phyloP scores from a whole-genome alignment of 768 basidiomycete genomes.

The Mycena haematopus region DNA sequence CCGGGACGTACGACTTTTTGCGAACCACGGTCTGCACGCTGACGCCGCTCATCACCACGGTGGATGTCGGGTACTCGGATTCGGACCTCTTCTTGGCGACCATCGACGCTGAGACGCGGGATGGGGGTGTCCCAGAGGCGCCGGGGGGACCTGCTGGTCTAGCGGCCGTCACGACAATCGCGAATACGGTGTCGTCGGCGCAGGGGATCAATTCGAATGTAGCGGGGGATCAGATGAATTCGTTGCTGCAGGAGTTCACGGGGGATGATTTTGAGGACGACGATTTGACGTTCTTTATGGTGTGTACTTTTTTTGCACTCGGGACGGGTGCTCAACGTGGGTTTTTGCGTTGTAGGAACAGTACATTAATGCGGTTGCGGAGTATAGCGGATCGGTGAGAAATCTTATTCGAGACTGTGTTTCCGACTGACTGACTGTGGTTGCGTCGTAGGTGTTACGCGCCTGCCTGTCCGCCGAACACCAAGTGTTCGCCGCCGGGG shows the following conservation, averaged over 20 bases:
- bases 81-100: not conserved
- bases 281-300: not conserved
- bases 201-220: not conserved
- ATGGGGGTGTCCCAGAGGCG: not conserved
- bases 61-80: constrained; percentile 1
- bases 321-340: no score
- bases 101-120: not conserved
- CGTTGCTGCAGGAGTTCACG: not conserved
- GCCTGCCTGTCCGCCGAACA: not conserved
- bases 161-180: not conserved
- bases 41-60: not conserved
- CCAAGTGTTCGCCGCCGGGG: not conserved
- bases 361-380: constrained; percentile 14
- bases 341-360: not conserved
- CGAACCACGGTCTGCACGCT: constrained; percentile 4
- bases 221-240: not conserved
- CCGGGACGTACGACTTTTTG: not conserved
- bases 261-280: not conserved
- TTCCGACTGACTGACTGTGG: not conserved
- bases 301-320: not conserved
- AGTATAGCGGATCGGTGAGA: constrained; percentile 13
- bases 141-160: not conserved
- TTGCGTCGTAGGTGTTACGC: not conserved
- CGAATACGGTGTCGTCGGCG: not conserved
- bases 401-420: not conserved